Base-by-base conservation (phyloP, 371 early-diverging fungal genomes). In the Mortierella sp. region DNA sequence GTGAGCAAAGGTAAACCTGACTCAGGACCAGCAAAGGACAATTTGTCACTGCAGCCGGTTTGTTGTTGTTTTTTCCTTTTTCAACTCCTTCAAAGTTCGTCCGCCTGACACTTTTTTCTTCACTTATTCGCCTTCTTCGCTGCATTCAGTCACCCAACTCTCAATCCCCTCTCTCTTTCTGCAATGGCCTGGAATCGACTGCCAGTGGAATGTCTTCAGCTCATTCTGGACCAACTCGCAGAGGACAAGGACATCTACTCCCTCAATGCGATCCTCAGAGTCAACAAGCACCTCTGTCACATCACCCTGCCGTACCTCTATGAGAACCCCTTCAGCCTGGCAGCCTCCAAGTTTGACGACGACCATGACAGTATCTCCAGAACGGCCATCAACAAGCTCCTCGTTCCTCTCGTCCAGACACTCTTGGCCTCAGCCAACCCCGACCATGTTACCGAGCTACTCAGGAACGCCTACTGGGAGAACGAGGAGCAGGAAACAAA, bases 291-390 rank as follows among this genome's bases (percentile, higher is more conserved):
- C 19, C 26, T 82, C 34, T 75, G 75, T 16, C 54, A 57, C 5
- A 55, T 54, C 6, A 71, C 75, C 0, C 24, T 82, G 1, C 82
- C 82, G n/a, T 78, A 58, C 50, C 82, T 82, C 31, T 82, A 82
- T 65, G 52, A 54, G 47, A 65, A 74, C 52, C 82, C 82, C 31
- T 82, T 82, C 75, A 63, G n/a, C 55, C 34, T 21, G 47, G 44
- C 44, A 38, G 68, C 68, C 68, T 68, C 68, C 34, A 50, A 24
- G 73, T 47, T 50, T 24, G 24, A 28, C 11, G 34, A 73, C 0
- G 52, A 73, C 34, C 21, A 73, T 24, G 47, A 73, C 73, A 21
- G 26, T 45, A n/a, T 50, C 24, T 34, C 34, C 24, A 34, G 34
- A 28, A 24, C 54, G 1, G 34, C 50, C 24, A 50, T 47, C 34